Base-by-base conservation (phyloP, 306 rosid species). In the Dalbergia oliveri region DNA sequence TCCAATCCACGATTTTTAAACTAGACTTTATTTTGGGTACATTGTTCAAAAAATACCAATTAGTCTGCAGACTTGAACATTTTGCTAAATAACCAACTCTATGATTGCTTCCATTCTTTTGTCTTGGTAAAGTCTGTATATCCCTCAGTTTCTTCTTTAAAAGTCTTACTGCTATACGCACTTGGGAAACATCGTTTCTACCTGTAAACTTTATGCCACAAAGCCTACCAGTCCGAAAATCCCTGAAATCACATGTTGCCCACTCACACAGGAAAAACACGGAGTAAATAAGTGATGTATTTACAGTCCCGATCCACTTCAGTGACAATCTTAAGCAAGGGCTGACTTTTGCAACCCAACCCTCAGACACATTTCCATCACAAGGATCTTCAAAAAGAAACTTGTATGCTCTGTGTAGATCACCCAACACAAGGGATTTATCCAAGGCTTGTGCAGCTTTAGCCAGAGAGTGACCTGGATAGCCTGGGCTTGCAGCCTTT, bases 231-330 rank as follows among this genome's bases (percentile, higher is more conserved):
- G 81, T 79, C 37, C 89, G 86, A 84, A 89, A 91, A 85, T 90
- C 91, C 89, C 99, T 83, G 88, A 88, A 93, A 79, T 89, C 98
- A 89, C 99, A 95, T 43, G 98, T 90, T 76, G 98, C 99, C 99
- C 99, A 95, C 84, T 95, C 99, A 45, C 97, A 93, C 21, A 95
- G 91, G 84, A 91, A 90, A 89, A 95, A 95, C 62, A 91, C 94
- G 6, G 98, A 91, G 81, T 88, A 81, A 71, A 90, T 75, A 80
- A 90, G 81, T 37, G 98, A 83, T 44, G 83, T 64, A 82, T 63
- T 84, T 75, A 90, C 88, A 76, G 87, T 85, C 76, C 88, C 93
- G 79, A 93, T 80, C 97, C 97, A 93, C 79, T 87, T 95, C 86
- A 95, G 57, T 4, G 98, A 90, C 83, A 93, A 87, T 88, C 92